These are phyloP conservation scores for Neoascochyta sp. DNA, from an alignment of 2,329 filamentous ascomycete species.

Conservation along the genomic window DNA sequence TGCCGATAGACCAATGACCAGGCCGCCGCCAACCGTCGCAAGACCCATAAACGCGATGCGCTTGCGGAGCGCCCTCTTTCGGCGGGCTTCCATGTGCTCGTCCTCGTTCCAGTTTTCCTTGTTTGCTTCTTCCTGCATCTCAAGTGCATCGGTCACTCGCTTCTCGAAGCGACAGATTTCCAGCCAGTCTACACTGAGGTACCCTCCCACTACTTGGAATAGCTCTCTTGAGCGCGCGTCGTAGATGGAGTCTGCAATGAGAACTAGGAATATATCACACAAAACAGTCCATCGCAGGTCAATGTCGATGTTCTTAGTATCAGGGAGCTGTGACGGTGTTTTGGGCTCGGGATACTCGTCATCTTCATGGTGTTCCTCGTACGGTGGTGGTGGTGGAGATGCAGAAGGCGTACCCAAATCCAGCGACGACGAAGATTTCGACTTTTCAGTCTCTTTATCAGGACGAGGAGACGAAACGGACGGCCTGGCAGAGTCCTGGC, in stretches of 20 bases:
- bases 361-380: constrained; percentile 60
- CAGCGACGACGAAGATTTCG: constrained; percentile 30
- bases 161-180: constrained; percentile 98
- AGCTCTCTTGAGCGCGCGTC: constrained; percentile 82
- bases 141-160: constrained; percentile 89
- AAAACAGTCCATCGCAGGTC: constrained; percentile 96
- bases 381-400: constrained; percentile 54
- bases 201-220: constrained; percentile 75
- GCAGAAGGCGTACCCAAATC: constrained; percentile 32
- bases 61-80: constrained; percentile 75
- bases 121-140: constrained; percentile 93
- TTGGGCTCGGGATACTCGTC: constrained; percentile 76
- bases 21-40: constrained; percentile 88
- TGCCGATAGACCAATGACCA: constrained; percentile 93
- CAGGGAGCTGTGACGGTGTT: constrained; percentile 76
- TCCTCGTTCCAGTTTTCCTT: constrained; percentile 98
- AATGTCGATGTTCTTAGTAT: constrained; percentile 82
- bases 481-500: constrained; percentile 30
- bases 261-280: constrained; percentile 88
- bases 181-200: constrained; percentile 79
- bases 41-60: constrained; percentile 94
- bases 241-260: constrained; percentile 95
- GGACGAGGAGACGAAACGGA: constrained; percentile 34
- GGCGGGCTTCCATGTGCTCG: constrained; percentile 81
- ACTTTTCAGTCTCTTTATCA: constrained; percentile 16